Evolutionary conservation across 352 stramenopile genomes (phyloP).

Genomic region (Phytophthora lateralis): DNA sequence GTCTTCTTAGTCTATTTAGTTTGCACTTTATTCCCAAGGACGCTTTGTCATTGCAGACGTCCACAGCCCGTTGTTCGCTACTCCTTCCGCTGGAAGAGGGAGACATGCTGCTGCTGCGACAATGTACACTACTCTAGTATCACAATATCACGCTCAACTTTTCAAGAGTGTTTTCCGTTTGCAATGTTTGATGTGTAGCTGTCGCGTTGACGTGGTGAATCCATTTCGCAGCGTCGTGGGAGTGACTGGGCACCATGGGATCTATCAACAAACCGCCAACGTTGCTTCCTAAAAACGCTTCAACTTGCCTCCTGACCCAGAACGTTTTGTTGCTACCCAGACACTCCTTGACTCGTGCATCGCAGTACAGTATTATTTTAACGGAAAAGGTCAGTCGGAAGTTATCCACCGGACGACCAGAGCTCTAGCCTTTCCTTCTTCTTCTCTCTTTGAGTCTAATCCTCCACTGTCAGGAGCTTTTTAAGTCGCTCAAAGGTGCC

Average conservation of each 20-base stretch:
- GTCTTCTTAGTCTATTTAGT: constrained; percentile 37
- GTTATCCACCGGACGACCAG: constrained; percentile 22
- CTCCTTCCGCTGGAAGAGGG: constrained; percentile 57
- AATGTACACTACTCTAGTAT: constrained; percentile 53
- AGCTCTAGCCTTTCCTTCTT: constrained; percentile 36
- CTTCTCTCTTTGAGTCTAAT: constrained; percentile 39
- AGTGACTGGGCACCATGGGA: too few species aligned
- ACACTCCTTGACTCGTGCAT: constrained; percentile 10
- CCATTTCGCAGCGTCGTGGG: constrained; percentile 31
- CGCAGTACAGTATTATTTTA: constrained; percentile 29
- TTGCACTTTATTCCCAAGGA: constrained; percentile 28
- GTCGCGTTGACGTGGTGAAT: constrained; percentile 36
- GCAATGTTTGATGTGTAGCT: too few species aligned
- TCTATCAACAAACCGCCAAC: not conserved
- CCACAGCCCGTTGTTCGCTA: constrained; percentile 18
- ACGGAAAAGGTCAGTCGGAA: constrained; percentile 27
- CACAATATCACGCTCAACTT: constrained; percentile 37
- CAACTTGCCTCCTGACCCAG: not conserved
- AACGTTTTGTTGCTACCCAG: not conserved
- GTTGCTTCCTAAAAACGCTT: not conserved
- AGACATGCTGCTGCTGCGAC: constrained; percentile 29
- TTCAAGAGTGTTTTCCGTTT: constrained; percentile 10
- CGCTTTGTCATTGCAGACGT: constrained; percentile 15
- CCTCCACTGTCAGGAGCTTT: constrained; percentile 83
- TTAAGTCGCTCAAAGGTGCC: constrained; percentile 95